A percentile compares a stretch with the other conserved stretches of the same genome.
Evolutionary conservation across 2,329 filamentous ascomycete genomes (phyloP).

Genomic region (Fonsecaea monophora): DNA sequence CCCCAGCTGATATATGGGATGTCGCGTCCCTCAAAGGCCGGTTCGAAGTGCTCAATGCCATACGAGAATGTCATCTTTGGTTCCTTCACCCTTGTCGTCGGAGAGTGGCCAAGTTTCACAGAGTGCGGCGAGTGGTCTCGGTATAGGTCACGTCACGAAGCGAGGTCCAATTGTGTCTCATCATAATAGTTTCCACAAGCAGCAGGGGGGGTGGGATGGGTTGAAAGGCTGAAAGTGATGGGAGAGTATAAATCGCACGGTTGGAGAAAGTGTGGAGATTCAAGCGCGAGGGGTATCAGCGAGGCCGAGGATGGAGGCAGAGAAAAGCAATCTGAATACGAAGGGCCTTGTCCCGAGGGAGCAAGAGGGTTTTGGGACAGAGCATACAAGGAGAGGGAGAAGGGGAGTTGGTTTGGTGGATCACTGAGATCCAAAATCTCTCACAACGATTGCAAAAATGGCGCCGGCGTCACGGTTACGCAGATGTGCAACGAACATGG

Average conservation of each 20-base stretch:
- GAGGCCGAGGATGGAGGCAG: slow-evolving; percentile 5
- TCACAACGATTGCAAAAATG: neutral
- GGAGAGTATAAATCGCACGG: neutral
- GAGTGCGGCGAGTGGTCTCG: neutral
- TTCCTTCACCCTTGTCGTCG: neutral
- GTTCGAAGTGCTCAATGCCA: slow-evolving; percentile 45
- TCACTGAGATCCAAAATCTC: neutral
- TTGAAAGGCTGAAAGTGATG: neutral
- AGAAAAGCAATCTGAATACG: neutral
- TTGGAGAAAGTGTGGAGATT: slow-evolving; percentile 4
- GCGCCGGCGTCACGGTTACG: neutral
- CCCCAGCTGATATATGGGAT: slow-evolving; percentile 57
- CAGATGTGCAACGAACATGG: neutral
- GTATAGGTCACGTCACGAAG: neutral
- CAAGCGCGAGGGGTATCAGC: neutral
- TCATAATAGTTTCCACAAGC: too few species aligned
- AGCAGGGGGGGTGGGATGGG: neutral
- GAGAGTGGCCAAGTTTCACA: neutral
- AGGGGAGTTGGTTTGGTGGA: neutral
- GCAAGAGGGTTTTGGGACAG: neutral
- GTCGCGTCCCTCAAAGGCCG: slow-evolving; percentile 45
- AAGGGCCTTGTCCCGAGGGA: neutral
- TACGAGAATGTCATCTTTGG: slow-evolving; percentile 27
- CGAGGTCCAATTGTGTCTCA: too few species aligned
- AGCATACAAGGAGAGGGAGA: neutral